Evolutionary conservation across 2,329 filamentous ascomycete species (phyloP).

Genomic region (Rutstroemia sp.): DNA sequence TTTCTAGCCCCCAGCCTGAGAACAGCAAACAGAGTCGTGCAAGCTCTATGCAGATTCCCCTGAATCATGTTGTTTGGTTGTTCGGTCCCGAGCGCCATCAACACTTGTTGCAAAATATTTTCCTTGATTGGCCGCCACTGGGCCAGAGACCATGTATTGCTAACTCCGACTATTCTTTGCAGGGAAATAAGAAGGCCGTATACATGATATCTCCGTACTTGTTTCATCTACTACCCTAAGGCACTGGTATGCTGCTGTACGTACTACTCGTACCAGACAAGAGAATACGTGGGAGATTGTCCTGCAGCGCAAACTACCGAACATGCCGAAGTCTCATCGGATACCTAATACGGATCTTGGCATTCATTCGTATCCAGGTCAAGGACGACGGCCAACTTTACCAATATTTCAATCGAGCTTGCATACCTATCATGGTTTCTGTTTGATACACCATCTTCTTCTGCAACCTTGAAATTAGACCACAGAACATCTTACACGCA

Average conservation of each 20-base stretch:
- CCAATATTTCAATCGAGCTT: no score
- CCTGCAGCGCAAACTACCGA: background rate
- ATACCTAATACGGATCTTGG: background rate
- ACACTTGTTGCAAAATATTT: background rate
- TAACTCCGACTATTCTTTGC: no score
- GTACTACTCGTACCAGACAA: background rate
- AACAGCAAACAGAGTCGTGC: background rate
- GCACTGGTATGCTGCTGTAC: no score
- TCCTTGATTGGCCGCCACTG: no score
- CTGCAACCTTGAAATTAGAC: no score
- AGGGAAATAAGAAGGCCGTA: no score
- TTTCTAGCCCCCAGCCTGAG: slow-evolving; percentile 1
- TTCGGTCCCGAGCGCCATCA: background rate
- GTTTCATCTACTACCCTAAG: background rate
- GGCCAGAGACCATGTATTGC: background rate
- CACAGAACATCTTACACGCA: no score
- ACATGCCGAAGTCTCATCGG: background rate
- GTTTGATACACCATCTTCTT: no score
- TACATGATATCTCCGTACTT: no score
- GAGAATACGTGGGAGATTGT: background rate
- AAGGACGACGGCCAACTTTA: no score
- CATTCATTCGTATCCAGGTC: background rate
- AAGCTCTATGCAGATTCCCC: background rate
- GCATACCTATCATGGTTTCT: no score
- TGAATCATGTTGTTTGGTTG: background rate